Conservation (phyloP, 805 yeast genomes). For the Cyberlindnera subsufficiens region DNA sequence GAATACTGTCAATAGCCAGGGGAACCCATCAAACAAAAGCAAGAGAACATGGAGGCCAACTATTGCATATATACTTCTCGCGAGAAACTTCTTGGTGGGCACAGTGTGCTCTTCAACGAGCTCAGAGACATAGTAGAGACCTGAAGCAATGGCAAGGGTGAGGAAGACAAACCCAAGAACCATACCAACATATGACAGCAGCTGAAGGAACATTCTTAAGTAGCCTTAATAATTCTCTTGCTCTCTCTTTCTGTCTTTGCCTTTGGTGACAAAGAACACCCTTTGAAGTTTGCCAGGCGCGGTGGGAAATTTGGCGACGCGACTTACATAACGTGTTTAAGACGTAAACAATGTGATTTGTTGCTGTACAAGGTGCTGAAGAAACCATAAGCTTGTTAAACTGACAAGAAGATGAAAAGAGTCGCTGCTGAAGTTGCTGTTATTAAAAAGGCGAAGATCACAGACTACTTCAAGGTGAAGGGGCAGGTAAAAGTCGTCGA, state of each 20-base stretch:
- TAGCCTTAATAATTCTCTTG: neutral
- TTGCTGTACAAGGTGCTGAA: no score
- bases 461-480: neutral
- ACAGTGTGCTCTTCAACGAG: constrained; percentile 90
- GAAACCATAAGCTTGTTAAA: neutral
- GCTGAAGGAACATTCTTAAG: constrained; percentile 45
- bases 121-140: constrained; percentile 85
- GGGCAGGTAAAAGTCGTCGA: neutral
- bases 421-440: neutral
- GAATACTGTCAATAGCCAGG: constrained; percentile 59
- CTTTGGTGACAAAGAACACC: neutral
- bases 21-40: constrained; percentile 72
- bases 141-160: constrained; percentile 77
- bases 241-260: neutral
- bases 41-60: constrained; percentile 50
- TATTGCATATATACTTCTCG: constrained; percentile 57
- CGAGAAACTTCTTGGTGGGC: constrained; percentile 67
- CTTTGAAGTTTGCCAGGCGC: neutral
- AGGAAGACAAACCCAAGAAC: constrained; percentile 55
- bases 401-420: neutral
- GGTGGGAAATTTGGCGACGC: no score
- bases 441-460: neutral
- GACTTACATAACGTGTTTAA: no score
- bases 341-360: no score
- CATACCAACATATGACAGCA: constrained; percentile 56